Evolutionary conservation across 2,329 filamentous ascomycete species (phyloP), one percentile per base, ranked within the genome.

Genomic region (Botryosphaeria dothidea): DNA sequence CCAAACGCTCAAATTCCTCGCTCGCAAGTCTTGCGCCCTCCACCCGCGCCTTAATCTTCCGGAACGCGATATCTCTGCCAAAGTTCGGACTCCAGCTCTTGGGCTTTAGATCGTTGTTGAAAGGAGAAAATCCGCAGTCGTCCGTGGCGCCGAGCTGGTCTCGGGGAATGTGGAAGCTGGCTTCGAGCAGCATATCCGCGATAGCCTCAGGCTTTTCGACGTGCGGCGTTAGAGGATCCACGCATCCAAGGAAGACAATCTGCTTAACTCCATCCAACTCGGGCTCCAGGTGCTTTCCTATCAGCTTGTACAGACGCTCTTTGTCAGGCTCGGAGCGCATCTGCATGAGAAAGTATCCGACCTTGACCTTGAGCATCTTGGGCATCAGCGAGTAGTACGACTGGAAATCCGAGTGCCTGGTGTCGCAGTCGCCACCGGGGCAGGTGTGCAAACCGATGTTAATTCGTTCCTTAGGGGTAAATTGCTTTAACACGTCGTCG

Each of bases 31-130:
- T 45, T 2, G 61, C 61, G n/a, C 61, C 61, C 27, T 46, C 61
- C 27, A 64, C 51, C 7, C 61, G 38, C 7, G 61, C 34, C 15
- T 54, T 64, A 38, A 64, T 64, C 41, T 64, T 64, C 25, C 61
- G 49, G 19, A 64, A 64, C 5, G 61, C 61, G 15, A 64, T 64
- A 25, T 64, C 61, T 2, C 61, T 19, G n/a, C 61, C 61, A 4
- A 64, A 64, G 9, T 64, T 64, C 4, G 61, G 61, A 23, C 61
- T 64, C 61, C 61, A 64, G 19, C 61, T 64, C 49, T 64, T 64
- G 61, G 61, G 61, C 29, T 64, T 64, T 21, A 64, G 49, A 38
- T 64, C 61, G 38, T 64, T 64, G 49, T 56, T 64, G 49, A 64
- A 64, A 1, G 61, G 61, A 8, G 48, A 54, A 15, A 64, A 64